Evolutionary conservation across 805 yeast genomes (phyloP).

Genomic region (Teunomyces tritomae): DNA sequence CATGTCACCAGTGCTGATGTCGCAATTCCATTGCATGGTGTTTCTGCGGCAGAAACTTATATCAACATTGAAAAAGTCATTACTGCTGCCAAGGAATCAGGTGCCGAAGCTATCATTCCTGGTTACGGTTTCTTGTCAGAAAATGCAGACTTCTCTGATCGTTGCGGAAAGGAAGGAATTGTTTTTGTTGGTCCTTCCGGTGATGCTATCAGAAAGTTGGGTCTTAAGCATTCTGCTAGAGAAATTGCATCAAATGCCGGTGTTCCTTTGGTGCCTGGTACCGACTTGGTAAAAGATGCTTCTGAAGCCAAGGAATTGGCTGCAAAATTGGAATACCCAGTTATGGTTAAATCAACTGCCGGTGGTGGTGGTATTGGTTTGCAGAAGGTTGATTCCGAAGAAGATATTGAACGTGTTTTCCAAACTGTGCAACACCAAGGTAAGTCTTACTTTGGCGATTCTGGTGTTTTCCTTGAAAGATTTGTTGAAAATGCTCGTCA

Average conservation of each 20-base stretch:
- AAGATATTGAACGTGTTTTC: constrained; percentile 80
- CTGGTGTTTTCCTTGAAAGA: constrained; percentile 93
- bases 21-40: constrained; percentile 75
- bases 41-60: constrained; percentile 88
- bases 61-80: constrained; percentile 81
- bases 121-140: constrained; percentile 97
- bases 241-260: constrained; percentile 88
- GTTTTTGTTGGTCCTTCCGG: constrained; percentile 97
- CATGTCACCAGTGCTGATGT: constrained; percentile 84
- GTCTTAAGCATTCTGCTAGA: constrained; percentile 95
- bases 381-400: constrained; percentile 83
- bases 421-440: constrained; percentile 94
- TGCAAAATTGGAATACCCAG: constrained; percentile 73
- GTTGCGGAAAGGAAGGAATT: constrained; percentile 78
- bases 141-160: constrained; percentile 93
- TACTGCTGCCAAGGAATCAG: constrained; percentile 76
- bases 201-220: constrained; percentile 84
- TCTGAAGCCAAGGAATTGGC: constrained; percentile 78
- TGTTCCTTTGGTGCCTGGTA: constrained; percentile 97
- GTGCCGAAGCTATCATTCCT: constrained; percentile 94
- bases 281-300: constrained; percentile 71
- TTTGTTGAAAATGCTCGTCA: constrained; percentile 95
- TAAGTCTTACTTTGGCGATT: constrained; percentile 85
- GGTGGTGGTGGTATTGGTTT: constrained; percentile 99
- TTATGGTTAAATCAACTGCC: constrained; percentile 96